phyloP scores from a whole-genome alignment of 2,329 filamentous ascomycete genomes.

The Cytospora schulzeri region DNA sequence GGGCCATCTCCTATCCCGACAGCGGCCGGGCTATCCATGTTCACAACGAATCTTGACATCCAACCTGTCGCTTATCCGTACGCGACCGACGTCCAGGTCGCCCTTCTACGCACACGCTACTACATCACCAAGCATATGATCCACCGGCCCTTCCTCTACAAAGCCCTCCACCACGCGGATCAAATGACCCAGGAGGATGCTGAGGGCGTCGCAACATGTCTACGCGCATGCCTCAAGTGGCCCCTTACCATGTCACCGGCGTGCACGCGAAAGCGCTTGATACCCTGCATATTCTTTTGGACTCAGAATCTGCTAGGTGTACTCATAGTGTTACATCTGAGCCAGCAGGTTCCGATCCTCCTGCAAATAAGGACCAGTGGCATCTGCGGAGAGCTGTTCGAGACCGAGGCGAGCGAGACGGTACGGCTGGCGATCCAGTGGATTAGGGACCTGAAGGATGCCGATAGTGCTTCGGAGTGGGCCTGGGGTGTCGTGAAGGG shows the following conservation, averaged over 20 bases:
- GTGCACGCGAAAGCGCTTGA: constrained; percentile 58
- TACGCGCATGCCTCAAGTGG: constrained; percentile 61
- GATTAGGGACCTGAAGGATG: constrained; percentile 58
- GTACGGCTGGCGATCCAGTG: constrained; percentile 58
- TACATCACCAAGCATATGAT: constrained; percentile 62
- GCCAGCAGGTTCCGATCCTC: constrained; percentile 53
- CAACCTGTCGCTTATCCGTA: constrained; percentile 51
- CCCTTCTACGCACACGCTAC: constrained; percentile 59
- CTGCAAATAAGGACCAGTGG: constrained; percentile 48
- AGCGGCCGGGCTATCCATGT: constrained; percentile 35
- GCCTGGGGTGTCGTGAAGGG: constrained; percentile 54
- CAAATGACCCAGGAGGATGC: constrained; percentile 56
- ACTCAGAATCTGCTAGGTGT: constrained; percentile 63
- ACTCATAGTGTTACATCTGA: constrained; percentile 58
- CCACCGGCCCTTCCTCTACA: constrained; percentile 61
- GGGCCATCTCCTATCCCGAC: constrained; percentile 28
- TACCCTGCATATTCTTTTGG: constrained; percentile 63
- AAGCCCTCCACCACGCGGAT: constrained; percentile 60
- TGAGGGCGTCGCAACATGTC: constrained; percentile 56
- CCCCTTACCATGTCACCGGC: constrained; percentile 60
- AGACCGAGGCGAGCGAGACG: constrained; percentile 52
- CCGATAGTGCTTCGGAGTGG: constrained; percentile 58
- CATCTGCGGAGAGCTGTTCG: constrained; percentile 51
- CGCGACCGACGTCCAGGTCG: constrained; percentile 58
- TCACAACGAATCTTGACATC: constrained; percentile 48